Evolutionary conservation across 768 basidiomycete species (phyloP), one percentile per base, ranked within the genome.

Genomic region (Lactarius evosmus): DNA sequence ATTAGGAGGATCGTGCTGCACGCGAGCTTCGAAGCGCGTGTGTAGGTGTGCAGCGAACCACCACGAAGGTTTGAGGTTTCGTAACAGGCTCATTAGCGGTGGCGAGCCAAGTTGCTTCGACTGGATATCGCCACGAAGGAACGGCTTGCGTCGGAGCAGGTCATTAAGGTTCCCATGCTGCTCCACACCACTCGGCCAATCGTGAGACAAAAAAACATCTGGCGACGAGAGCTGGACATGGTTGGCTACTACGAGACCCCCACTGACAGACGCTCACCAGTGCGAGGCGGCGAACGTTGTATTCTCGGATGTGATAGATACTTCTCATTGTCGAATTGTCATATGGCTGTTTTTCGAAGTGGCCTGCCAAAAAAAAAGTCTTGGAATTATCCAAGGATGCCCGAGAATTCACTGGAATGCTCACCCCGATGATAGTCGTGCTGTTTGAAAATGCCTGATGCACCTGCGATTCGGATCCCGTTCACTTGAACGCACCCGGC

Each of bases 21-120:
- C 82, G 0, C 76, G 74, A 2, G 93, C 95, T 63, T 93, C 88
- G 70, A 89, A 98, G 56, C 89, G 86, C 54, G 87, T 85, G 71
- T 98, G 96, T 56, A 98, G 70, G 75, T 98, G 96, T 0, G 94
- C 95, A 4, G 92, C 75, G 73, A 97, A 97, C 96, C 95, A 98
- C 85, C 92, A 89, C 52, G 80, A 70, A 0, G 95, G 95, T 69
- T 83, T 80, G 34, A 97, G 78, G 29, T 49, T 49, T 25, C 25
- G 46, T 22, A 49, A 27, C 11, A 49, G 2, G 25, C 84, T 85
- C 81, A 90, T 87, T 38, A 96, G 77, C 7, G 94, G 95, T 4
- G 46, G 46, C 25, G 93, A 95, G 29, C 95, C 96, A 14, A 97
- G 83, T 14, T 75, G 79, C 38, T 90, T 88, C 36, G 76, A 76